Evolutionary conservation across 2,329 filamentous ascomycete genomes (phyloP), one percentile per base, ranked within the genome.

Genomic region (Colletotrichum sp.): DNA sequence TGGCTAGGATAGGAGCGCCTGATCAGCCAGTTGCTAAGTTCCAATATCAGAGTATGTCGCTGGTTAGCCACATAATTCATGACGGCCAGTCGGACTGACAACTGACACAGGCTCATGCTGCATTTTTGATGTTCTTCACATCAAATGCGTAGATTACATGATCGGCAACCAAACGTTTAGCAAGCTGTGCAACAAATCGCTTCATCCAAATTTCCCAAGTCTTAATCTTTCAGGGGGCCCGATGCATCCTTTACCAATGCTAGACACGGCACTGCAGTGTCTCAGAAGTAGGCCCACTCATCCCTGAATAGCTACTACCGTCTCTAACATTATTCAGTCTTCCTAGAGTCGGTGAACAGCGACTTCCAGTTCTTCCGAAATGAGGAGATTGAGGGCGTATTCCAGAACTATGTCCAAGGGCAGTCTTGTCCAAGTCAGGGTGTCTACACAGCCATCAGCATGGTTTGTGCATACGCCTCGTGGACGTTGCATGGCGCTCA

Each of bases 261-360:
- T 52, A 52, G 44, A 52, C 44, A 52, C 9, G 0, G 44, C 44
- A 21, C 10, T 52, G n/a, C 44, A 52, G 10, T 52, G 44, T 52
- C 44, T 52, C 10, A 21, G 1, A 3, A 21, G 44, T 52, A 52
- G 44, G 44, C 9, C n/a, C 10, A 21, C n/a, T 21, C 44, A 21
- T 52, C n/a, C n/a, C 0, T 52, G n/a, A 5, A 0, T 5, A 52
- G 0, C 2, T 13, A 21, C 44, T 52, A 52, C 44, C n/a, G 6
- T 13, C 2, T 52, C n/a, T 52, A 21, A 52, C 1, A 0, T 52
- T 1, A 7, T 2, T 1, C n/a, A 52, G 44, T 21, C 44, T 52
- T 52, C 44, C n/a, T 21, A 21, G 44, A 21, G 4, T 21, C 44
- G 10, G 44, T 52, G 0, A 52, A 52, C n/a, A 13, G 0, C 2